A percentile compares a stretch with the other conserved stretches of the same genome.
These are phyloP conservation scores for Tricholoma sp. DNA, from an alignment of 768 basidiomycete species.

Conservation along the genomic window DNA sequence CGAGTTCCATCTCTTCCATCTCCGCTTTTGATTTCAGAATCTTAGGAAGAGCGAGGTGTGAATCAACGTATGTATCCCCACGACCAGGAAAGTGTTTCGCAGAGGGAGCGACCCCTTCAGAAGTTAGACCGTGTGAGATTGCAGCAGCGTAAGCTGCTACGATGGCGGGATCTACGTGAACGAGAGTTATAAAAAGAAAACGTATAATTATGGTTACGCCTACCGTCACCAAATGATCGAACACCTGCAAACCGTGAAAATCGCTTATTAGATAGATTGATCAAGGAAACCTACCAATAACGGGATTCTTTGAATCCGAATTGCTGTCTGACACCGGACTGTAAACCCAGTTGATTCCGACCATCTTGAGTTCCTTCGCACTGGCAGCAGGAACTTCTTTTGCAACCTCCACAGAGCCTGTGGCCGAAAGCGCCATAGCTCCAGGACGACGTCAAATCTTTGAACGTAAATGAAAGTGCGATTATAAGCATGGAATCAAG, in stretches of 20 bases:
- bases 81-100: conserved; percentile 75
- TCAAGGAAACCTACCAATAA: conserved; percentile 47
- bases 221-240: conserved; percentile 66
- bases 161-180: conserved; percentile 42
- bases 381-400: conserved; percentile 41
- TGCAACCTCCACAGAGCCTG: conserved; percentile 40
- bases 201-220: background rate
- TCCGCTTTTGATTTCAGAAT: conserved; percentile 45
- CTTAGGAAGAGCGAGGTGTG: conserved; percentile 59
- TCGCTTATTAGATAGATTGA: background rate
- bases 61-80: conserved; percentile 68
- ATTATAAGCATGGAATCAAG: background rate
- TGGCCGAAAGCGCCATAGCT: conserved; percentile 66
- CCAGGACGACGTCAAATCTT: conserved; percentile 46
- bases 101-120: conserved; percentile 50
- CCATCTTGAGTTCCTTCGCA: conserved; percentile 50
- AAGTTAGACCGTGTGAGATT: conserved; percentile 42
- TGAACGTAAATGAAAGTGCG: background rate
- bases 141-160: conserved; percentile 47
- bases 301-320: conserved; percentile 62
- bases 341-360: conserved; percentile 68
- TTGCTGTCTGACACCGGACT: conserved; percentile 73
- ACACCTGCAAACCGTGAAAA: conserved; percentile 38
- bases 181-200: background rate
- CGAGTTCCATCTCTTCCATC: conserved; percentile 45